Conservation (phyloP, 352 stramenopile species). For the Pythium catenulatum region DNA sequence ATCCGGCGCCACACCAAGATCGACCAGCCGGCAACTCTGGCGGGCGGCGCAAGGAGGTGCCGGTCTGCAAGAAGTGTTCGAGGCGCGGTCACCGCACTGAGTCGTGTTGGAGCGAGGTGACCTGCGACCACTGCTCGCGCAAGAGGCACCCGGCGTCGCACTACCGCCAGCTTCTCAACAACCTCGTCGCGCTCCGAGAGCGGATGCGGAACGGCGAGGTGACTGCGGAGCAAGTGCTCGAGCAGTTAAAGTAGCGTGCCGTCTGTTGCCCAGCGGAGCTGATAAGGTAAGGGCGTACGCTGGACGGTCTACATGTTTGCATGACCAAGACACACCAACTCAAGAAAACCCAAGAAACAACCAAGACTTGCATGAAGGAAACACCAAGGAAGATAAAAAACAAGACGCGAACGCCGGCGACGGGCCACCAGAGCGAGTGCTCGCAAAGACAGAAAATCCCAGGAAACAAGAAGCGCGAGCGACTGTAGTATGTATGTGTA, state of each 20-base stretch:
- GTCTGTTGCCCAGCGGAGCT: neutral
- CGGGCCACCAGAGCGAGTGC: neutral
- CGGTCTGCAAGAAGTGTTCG: neutral
- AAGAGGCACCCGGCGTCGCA: neutral
- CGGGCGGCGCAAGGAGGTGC: neutral
- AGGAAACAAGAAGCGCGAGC: neutral
- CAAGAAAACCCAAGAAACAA: neutral
- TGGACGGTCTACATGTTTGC: neutral
- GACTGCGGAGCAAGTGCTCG: neutral
- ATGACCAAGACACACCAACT: neutral
- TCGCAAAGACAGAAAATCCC: neutral
- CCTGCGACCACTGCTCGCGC: neutral
- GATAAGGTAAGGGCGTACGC: neutral
- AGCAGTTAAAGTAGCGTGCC: constrained; percentile 14
- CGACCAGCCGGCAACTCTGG: neutral
- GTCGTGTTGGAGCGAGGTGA: neutral
- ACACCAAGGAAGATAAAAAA: neutral
- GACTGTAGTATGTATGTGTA: constrained; percentile 1
- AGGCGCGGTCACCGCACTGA: neutral
- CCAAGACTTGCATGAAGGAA: no score
- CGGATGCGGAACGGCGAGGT: neutral
- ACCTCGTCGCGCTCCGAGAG: neutral
- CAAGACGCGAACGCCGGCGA: neutral
- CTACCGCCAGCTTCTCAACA: neutral
- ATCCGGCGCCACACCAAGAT: neutral